phyloP scores from a whole-genome alignment of 2,329 filamentous ascomycete genomes.

The Penicillium corylophilum region DNA sequence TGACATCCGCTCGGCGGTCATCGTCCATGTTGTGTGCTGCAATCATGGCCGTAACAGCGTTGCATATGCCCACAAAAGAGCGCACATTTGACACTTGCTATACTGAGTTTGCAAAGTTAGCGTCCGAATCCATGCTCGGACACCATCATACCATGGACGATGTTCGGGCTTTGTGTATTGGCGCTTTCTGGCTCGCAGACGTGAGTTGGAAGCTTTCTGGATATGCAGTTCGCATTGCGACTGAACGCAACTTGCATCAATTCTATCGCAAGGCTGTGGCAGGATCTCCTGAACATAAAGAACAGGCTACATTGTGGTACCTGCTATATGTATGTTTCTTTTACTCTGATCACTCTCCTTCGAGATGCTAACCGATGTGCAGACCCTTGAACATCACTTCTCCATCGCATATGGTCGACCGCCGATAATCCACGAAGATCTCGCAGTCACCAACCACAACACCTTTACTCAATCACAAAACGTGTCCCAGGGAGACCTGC shows the following conservation, averaged over 20 bases:
- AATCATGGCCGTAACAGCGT: constrained; percentile 52
- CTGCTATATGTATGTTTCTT: constrained; percentile 41
- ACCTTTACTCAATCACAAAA: constrained; percentile 32
- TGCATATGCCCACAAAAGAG: constrained; percentile 51
- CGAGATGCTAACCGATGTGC: constrained; percentile 12
- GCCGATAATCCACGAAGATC: constrained; percentile 44
- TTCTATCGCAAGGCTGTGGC: constrained; percentile 43
- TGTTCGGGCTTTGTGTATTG: constrained; percentile 55
- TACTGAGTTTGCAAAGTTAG: constrained; percentile 53
- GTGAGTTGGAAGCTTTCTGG: constrained; percentile 51
- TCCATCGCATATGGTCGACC: constrained; percentile 47
- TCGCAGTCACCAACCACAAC: constrained; percentile 38
- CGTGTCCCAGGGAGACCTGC: constrained; percentile 35
- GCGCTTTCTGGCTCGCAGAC: constrained; percentile 57
- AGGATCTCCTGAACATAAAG: constrained; percentile 38
- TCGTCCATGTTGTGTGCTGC: constrained; percentile 45
- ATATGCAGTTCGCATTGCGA: constrained; percentile 44
- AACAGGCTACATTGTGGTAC: constrained; percentile 42
- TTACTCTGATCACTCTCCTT: not conserved
- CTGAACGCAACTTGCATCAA: constrained; percentile 44
- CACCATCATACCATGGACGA: constrained; percentile 53
- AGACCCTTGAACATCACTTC: constrained; percentile 46
- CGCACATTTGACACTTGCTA: constrained; percentile 51
- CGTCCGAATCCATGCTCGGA: constrained; percentile 54
- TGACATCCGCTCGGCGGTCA: constrained; percentile 47